Conservation (phyloP, 2,329 filamentous ascomycete genomes). For the Ceratocystis papillata region DNA sequence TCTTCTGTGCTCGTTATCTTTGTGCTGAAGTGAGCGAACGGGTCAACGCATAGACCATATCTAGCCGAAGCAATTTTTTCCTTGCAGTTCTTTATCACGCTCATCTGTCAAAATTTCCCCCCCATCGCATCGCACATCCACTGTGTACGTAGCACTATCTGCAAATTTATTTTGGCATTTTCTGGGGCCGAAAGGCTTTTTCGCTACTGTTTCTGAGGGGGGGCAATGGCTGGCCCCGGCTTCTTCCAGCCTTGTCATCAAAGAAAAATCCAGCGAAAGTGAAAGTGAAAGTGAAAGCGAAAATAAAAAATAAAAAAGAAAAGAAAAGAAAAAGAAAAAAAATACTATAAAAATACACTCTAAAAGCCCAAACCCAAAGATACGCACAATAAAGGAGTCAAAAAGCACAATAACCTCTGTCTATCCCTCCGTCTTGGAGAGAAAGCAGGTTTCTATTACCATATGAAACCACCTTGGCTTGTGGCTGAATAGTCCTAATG, state of each 20-base stretch:
- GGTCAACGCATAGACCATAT: constrained; percentile 4
- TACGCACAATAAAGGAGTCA: too few relatives aligned
- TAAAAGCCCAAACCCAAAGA: background rate
- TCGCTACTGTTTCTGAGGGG: background rate
- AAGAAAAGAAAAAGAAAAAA: background rate
- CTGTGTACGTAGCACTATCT: background rate
- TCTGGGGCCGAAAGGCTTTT: constrained; percentile 4
- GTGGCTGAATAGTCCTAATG: constrained; percentile 1
- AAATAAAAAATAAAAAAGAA: constrained; percentile 7
- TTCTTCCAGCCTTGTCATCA: background rate
- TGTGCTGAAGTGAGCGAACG: background rate
- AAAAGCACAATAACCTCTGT: too few relatives aligned
- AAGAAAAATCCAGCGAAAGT: background rate
- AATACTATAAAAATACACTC: background rate
- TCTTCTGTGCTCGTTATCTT: constrained; percentile 1
- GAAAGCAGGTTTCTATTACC: constrained; percentile 2
- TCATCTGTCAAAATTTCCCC: background rate
- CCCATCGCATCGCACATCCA: too few relatives aligned
- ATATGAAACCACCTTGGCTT: constrained; percentile 5
- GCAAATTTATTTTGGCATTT: constrained; percentile 5
- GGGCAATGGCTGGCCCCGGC: background rate
- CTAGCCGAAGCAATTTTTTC: constrained; percentile 11
- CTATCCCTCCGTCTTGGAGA: background rate
- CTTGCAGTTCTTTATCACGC: background rate
- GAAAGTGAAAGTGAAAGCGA: background rate